These are phyloP conservation scores for Populus tomentosa DNA, from an alignment of 441 rosid species.

Conservation along the genomic window DNA sequence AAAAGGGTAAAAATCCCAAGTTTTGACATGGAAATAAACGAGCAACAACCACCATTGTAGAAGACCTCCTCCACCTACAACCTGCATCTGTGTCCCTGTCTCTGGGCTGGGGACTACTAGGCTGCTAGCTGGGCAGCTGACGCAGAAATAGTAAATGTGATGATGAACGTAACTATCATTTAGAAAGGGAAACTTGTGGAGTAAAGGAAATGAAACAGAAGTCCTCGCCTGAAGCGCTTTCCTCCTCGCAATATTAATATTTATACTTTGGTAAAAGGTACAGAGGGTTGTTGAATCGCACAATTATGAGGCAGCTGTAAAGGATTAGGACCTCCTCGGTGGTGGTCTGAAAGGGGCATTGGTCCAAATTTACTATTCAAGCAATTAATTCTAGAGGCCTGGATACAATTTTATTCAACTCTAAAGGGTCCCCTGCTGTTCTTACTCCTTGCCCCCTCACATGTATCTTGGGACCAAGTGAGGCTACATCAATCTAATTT, in stretches of 20 bases:
- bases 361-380: constrained; percentile 23
- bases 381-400: constrained; percentile 15
- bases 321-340: constrained; percentile 1
- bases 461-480: constrained; percentile 10
- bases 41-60: not conserved
- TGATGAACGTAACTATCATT: not conserved
- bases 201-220: too few species aligned
- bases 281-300: constrained; percentile 21
- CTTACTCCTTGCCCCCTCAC: not conserved
- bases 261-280: not conserved
- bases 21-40: not conserved
- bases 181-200: too few species aligned
- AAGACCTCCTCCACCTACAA: not conserved
- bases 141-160: not conserved
- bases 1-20: not conserved
- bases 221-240: too few species aligned
- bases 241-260: not conserved
- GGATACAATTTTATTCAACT: not conserved
- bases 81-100: not conserved
- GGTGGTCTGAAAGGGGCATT: constrained; percentile 6
- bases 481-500: not conserved
- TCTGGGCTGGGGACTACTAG: not conserved
- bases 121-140: not conserved
- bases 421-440: constrained; percentile 12
- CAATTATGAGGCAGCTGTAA: constrained; percentile 29